Evolutionary conservation across 2,329 filamentous ascomycete species (phyloP).

Genomic region (Colletotrichum lindemuthianum): DNA sequence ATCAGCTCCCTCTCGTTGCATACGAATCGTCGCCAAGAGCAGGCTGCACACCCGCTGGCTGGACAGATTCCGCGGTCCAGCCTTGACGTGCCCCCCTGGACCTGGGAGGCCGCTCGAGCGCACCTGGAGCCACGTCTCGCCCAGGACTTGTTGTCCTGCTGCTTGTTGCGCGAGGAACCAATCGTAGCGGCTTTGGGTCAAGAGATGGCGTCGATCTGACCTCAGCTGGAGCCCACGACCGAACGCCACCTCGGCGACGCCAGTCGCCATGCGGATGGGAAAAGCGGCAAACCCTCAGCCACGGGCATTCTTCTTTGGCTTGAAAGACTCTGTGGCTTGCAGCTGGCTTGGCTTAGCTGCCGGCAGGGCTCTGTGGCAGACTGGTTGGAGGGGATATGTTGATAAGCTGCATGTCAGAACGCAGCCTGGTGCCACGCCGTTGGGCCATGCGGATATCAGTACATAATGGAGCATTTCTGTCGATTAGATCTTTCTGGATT

Average conservation of each 20-base stretch:
- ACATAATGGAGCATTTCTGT: no score
- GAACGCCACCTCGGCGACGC: slow-evolving; percentile 6
- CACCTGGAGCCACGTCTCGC: slow-evolving; percentile 4
- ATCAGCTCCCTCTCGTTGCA: slow-evolving; percentile 9
- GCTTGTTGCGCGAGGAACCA: not conserved
- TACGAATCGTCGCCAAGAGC: not conserved
- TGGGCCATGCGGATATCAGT: not conserved
- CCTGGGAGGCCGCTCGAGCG: slow-evolving; percentile 25
- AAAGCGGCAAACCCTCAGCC: slow-evolving; percentile 3
- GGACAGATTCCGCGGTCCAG: not conserved
- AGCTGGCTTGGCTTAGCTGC: not conserved
- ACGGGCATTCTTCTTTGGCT: not conserved
- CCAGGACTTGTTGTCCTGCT: not conserved
- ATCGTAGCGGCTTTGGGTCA: not conserved
- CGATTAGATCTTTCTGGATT: not conserved
- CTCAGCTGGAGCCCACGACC: slow-evolving; percentile 28
- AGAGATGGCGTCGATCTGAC: slow-evolving; percentile 6
- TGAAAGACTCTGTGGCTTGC: not conserved
- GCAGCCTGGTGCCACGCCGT: not conserved
- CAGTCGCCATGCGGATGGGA: slow-evolving; percentile 14
- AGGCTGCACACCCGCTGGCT: not conserved
- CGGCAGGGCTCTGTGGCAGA: not conserved
- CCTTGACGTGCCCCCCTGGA: not conserved
- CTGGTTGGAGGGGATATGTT: not conserved
- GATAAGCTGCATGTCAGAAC: not conserved